A percentile compares a stretch with the other conserved stretches of the same genome.
These are phyloP conservation scores for Ceratorhiza oryzae-sativae DNA, from an alignment of 1,284 basidiomycete species.

Conservation along the genomic window DNA sequence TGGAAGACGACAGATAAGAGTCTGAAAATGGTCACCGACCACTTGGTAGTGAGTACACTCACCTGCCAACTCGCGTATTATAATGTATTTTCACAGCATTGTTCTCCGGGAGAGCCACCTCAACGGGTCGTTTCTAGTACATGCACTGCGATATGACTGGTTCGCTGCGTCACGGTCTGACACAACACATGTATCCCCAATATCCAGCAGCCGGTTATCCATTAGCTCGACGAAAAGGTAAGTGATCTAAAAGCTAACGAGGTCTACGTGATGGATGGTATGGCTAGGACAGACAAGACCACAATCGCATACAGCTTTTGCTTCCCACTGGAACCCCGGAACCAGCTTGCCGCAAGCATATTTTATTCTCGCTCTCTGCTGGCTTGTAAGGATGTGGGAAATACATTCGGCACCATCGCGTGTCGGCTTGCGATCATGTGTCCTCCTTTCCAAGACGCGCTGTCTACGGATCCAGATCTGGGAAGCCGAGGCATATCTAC, in stretches of 20 bases:
- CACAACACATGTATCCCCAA: not conserved
- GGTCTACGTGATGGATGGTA: conserved; percentile 12
- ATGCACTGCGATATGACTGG: not conserved
- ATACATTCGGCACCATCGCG: not conserved
- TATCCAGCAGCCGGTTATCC: not conserved
- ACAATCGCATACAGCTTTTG: conserved; percentile 24
- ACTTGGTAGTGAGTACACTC: no score
- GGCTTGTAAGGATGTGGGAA: not conserved
- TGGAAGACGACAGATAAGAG: no score
- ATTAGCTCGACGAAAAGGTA: not conserved
- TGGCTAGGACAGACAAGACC: no score
- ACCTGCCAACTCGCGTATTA: no score
- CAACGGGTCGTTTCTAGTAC: no score
- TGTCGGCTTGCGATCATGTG: not conserved
- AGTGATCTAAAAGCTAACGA: not conserved
- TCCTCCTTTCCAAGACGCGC: not conserved
- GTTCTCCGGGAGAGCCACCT: no score
- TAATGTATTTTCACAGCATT: no score
- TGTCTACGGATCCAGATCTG: not conserved
- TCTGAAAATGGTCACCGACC: no score
- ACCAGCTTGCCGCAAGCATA: not conserved
- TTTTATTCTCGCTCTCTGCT: not conserved
- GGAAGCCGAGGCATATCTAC: not conserved
- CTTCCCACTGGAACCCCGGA: not conserved
- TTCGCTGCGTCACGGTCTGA: not conserved